Evolutionary conservation across 23 red algal species (phyloP), one percentile per base, ranked within the genome.

Genomic region (Cyanidioschyzon merolae): DNA sequence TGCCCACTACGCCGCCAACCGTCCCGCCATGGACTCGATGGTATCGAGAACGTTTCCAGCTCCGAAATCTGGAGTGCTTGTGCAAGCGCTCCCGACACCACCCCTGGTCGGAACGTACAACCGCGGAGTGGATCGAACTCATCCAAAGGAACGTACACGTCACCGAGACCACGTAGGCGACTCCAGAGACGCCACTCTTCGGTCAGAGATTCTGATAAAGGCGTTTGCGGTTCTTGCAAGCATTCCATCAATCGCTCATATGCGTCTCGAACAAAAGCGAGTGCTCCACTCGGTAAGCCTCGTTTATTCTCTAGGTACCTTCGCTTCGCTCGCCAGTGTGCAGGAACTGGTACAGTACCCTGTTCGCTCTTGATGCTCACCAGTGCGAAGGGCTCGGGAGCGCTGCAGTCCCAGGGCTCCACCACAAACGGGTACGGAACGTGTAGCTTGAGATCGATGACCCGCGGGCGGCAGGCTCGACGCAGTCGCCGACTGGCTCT

Each of bases 51-150:
- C 45, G 45, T 54, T 54, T 7, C 45, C 21, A 21, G 45, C 12
- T 54, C 45, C 2, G 63, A 35, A 7, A 15, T 27, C 3, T 35
- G 2, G 63, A 71, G 63, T 3, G 63, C 63, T 27, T 71, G 16
- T 27, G n/a, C n/a, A 25, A 71, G 32, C 12, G 63, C 63, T 25
- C 3, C 29, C 29, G 63, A 71, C 16, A 71, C 12, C 12, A 71
- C 63, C 2, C 63, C 63, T 25, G 63, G 63, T 27, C 32, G 63
- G 30, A 32, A 35, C 7, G 21, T 3, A 35, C 63, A 71, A 35
- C 63, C 63, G 63, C 63, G 63, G n/a, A 71, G 32, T 35, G 63
- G 63, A 71, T 71, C 63, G 30, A 32, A 71, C 63, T 71, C 63
- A 15, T 15, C 12, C 29, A 71, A 71, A 25, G 21, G 12, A 3